These are phyloP conservation scores for Amborella trichopoda DNA, from an alignment of 164 flowering plant genomes.

Conservation along the genomic window DNA sequence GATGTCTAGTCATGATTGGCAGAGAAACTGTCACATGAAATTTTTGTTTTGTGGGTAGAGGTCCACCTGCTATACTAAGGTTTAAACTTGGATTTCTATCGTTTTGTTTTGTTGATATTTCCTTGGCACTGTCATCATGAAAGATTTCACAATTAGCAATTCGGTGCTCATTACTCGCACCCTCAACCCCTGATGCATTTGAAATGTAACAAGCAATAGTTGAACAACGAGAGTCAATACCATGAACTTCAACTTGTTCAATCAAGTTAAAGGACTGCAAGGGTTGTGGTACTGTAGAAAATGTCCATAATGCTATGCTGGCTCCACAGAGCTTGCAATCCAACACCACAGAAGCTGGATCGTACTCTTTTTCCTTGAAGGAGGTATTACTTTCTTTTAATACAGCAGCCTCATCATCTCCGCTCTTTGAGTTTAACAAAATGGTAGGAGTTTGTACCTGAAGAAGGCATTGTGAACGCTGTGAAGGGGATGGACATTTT, in stretches of 20 bases:
- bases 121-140: background rate
- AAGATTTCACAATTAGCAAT: slow-evolving; percentile 8
- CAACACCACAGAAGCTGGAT: slow-evolving; percentile 73
- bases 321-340: slow-evolving; percentile 91
- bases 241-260: slow-evolving; percentile 35
- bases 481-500: slow-evolving; percentile 11
- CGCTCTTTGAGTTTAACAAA: slow-evolving; percentile 10
- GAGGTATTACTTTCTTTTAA: slow-evolving; percentile 10
- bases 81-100: slow-evolving; percentile 22
- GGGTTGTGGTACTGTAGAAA: slow-evolving; percentile 50
- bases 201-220: slow-evolving; percentile 1
- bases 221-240: slow-evolving; percentile 7
- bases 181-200: slow-evolving; percentile 6
- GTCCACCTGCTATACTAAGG: slow-evolving; percentile 90
- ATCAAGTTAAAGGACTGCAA: slow-evolving; percentile 52
- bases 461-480: slow-evolving; percentile 11
- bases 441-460: slow-evolving; percentile 16
- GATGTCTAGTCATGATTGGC: slow-evolving; percentile 65
- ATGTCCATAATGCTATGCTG: slow-evolving; percentile 84
- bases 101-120: slow-evolving; percentile 1
- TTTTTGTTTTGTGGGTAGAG: slow-evolving; percentile 76
- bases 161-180: slow-evolving; percentile 10
- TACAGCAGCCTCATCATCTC: slow-evolving; percentile 14
- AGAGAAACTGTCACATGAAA: slow-evolving; percentile 70
- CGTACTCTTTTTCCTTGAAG: slow-evolving; percentile 16